Evolutionary conservation across 2,329 filamentous ascomycete species (phyloP).

Genomic region (Tolypocladium album): DNA sequence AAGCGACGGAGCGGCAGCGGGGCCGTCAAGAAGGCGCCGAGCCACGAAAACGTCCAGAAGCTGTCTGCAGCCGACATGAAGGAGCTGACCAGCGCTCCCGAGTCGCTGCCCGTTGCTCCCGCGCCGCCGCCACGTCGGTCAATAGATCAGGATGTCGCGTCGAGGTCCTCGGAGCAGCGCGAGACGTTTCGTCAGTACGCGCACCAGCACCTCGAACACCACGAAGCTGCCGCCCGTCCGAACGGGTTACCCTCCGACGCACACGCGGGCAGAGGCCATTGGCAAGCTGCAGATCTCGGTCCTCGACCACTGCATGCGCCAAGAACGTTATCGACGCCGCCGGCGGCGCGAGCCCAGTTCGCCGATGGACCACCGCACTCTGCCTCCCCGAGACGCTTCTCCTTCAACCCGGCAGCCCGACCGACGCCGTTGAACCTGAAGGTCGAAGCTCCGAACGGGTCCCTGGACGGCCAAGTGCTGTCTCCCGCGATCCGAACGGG

Average conservation of each 20-base stretch:
- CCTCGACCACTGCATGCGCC: slow-evolving; percentile 22
- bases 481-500: slow-evolving; percentile 14
- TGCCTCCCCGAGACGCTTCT: slow-evolving; percentile 34
- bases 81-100: slow-evolving; percentile 43
- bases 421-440: slow-evolving; percentile 36
- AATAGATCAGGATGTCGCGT: slow-evolving; percentile 26
- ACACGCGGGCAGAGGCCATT: slow-evolving; percentile 1
- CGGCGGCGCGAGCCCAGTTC: slow-evolving; percentile 30
- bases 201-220: slow-evolving; percentile 11
- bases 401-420: slow-evolving; percentile 33
- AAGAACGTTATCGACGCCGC: slow-evolving; percentile 42
- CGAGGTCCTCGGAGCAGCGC: slow-evolving; percentile 14
- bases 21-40: slow-evolving; percentile 18
- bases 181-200: slow-evolving; percentile 19
- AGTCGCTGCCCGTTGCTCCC: slow-evolving; percentile 45
- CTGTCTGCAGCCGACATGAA: slow-evolving; percentile 49
- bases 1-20: slow-evolving; percentile 17
- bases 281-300: slow-evolving; percentile 11
- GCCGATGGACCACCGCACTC: slow-evolving; percentile 11
- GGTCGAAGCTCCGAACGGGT: slow-evolving; percentile 12
- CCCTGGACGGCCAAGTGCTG: slow-evolving; percentile 1
- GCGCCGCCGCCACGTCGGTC: slow-evolving; percentile 23
- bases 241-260: slow-evolving; percentile 16
- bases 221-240: slow-evolving; percentile 1
- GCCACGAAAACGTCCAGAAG: slow-evolving; percentile 36